Conservation (phyloP, 192 early-diverging fungal genomes). For the Backusella mclennaniae region DNA sequence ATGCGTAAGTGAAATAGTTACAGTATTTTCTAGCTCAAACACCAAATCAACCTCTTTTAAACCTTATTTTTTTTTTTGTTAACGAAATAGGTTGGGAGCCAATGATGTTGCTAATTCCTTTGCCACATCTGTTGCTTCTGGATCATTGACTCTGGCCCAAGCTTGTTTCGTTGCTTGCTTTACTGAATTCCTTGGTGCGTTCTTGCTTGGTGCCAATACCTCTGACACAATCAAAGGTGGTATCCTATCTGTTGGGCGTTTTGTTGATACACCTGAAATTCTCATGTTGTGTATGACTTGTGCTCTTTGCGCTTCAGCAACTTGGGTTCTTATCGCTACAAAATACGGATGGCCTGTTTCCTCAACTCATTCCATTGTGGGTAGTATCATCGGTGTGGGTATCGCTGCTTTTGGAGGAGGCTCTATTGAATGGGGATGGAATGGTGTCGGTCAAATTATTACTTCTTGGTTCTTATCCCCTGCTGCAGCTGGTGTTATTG, state of each 20-base stretch:
- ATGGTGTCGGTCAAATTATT: constrained; percentile 54
- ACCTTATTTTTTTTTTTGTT: background rate
- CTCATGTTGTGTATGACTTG: constrained; percentile 87
- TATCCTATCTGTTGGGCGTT: constrained; percentile 59
- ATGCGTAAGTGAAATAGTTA: constrained; percentile 10
- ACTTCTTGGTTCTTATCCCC: constrained; percentile 79
- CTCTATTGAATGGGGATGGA: constrained; percentile 62
- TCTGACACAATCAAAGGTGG: constrained; percentile 81
- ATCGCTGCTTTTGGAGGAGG: constrained; percentile 67
- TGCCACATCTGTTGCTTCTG: constrained; percentile 81
- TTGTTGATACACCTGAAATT: constrained; percentile 62
- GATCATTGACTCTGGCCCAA: constrained; percentile 71
- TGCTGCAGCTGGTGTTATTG: constrained; percentile 60
- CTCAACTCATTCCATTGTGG: constrained; percentile 84
- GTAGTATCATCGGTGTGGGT: constrained; percentile 72
- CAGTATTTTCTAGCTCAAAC: background rate
- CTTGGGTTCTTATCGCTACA: constrained; percentile 73
- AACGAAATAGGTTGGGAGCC: constrained; percentile 71
- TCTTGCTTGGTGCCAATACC: constrained; percentile 68
- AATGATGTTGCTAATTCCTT: constrained; percentile 92
- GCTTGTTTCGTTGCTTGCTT: constrained; percentile 79
- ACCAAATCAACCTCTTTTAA: background rate
- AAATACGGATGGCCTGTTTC: constrained; percentile 69
- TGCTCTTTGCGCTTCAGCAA: constrained; percentile 71
- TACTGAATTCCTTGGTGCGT: constrained; percentile 78